These are phyloP conservation scores for Pyrrhoderma noxium DNA, from an alignment of 1,284 basidiomycete genomes.

Conservation along the genomic window DNA sequence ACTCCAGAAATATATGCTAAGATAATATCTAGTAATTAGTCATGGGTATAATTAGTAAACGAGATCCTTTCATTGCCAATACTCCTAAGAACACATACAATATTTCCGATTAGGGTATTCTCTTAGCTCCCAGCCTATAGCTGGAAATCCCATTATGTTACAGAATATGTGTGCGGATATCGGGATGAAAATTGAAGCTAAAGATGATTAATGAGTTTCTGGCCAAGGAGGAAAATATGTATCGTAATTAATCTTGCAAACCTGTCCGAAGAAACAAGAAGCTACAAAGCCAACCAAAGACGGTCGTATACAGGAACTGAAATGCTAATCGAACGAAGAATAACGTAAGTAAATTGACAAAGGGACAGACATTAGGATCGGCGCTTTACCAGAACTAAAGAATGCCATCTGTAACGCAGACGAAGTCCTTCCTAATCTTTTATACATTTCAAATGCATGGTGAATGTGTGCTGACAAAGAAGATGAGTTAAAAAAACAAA, in stretches of 20 bases:
- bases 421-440: constrained; percentile 56
- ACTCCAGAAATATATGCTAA: constrained; percentile 43
- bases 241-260: constrained; percentile 38
- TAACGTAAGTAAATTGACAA: constrained; percentile 13
- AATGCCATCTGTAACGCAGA: constrained; percentile 58
- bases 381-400: constrained; percentile 48
- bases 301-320: constrained; percentile 82
- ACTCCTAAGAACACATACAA: constrained; percentile 27
- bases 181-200: constrained; percentile 37
- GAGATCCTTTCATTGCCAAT: background rate
- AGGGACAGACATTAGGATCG: background rate
- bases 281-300: constrained; percentile 88
- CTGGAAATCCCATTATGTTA: constrained; percentile 90
- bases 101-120: constrained; percentile 31
- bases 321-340: constrained; percentile 52
- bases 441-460: constrained; percentile 82
- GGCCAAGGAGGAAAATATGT: background rate
- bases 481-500: constrained; percentile 3
- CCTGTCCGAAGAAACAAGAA: constrained; percentile 82
- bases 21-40: constrained; percentile 33
- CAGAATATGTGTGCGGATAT: constrained; percentile 83
- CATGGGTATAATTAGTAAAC: background rate
- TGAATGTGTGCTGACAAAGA: constrained; percentile 73
- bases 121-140: constrained; percentile 32
- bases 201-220: too few relatives aligned